Conservation (phyloP, 139 green algal species). For the Coelastrella sp. region DNA sequence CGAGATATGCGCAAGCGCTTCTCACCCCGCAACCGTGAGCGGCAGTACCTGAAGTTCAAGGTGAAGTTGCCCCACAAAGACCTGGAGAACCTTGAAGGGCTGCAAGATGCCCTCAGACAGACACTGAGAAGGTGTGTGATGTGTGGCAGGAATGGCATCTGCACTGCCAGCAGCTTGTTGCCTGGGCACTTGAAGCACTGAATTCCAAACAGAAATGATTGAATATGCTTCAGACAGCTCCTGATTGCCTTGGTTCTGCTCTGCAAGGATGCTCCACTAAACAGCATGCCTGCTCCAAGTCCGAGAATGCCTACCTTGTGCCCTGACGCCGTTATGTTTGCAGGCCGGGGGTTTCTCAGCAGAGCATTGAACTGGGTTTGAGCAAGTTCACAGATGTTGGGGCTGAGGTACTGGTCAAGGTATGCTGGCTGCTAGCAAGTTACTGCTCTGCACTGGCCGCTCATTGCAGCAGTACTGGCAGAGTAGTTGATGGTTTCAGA, state of each 20-base stretch:
- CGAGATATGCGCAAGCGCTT: conserved; percentile 15
- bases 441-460: neutral
- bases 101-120: conserved; percentile 17
- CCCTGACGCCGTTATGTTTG: neutral
- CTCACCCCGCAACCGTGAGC: neutral
- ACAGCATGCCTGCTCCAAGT: neutral
- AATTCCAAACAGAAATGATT: no score
- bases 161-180: no score
- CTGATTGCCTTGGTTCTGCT: no score
- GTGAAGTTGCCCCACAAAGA: conserved; percentile 35
- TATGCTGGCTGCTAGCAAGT: neutral
- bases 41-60: conserved; percentile 30
- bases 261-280: no score
- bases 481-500: no score
- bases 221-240: no score
- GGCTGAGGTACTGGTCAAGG: conserved; percentile 20
- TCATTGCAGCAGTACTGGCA: no score
- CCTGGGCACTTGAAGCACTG: no score
- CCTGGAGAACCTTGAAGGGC: conserved; percentile 6
- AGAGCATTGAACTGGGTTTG: neutral
- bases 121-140: neutral
- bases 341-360: conserved; percentile 1
- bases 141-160: no score
- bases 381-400: conserved; percentile 41
- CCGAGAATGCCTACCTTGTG: neutral